Evolutionary conservation across 129 eudicot genomes (phyloP).

Genomic region (Lactuca sativa): DNA sequence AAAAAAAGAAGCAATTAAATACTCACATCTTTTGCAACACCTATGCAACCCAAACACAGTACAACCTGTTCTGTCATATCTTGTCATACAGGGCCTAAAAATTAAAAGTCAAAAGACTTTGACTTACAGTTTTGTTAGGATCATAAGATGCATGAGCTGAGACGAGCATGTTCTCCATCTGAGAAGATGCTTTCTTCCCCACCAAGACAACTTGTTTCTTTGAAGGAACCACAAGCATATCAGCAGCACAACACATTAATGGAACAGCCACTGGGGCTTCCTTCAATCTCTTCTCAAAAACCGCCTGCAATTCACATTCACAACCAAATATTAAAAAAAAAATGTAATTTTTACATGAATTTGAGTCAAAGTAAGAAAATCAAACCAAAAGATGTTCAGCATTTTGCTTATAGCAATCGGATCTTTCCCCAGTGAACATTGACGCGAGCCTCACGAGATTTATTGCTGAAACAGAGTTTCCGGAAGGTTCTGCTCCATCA

Average conservation of each 20-base stretch:
- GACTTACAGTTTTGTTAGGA: slow-evolving; percentile 69
- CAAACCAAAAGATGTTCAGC: slow-evolving; percentile 82
- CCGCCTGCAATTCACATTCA: slow-evolving; percentile 47
- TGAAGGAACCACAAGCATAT: slow-evolving; percentile 71
- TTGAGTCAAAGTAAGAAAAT: background rate
- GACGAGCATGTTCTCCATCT: slow-evolving; percentile 67
- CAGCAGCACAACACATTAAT: slow-evolving; percentile 88
- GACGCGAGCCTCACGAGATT: slow-evolving; percentile 75
- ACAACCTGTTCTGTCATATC: background rate
- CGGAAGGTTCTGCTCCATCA: slow-evolving; percentile 97
- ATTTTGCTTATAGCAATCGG: slow-evolving; percentile 54
- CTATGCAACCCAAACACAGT: too few species aligned
- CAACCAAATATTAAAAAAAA: too few species aligned
- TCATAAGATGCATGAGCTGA: slow-evolving; percentile 74
- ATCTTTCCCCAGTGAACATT: slow-evolving; percentile 44
- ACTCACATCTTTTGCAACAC: too few species aligned
- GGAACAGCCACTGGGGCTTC: slow-evolving; percentile 82
- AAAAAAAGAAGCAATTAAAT: background rate
- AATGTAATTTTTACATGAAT: background rate
- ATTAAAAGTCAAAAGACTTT: slow-evolving; percentile 2
- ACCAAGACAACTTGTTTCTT: slow-evolving; percentile 83
- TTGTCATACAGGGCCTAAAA: background rate
- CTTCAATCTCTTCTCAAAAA: slow-evolving; percentile 74
- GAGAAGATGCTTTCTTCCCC: slow-evolving; percentile 47
- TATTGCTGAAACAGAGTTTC: slow-evolving; percentile 81